Base-by-base conservation (phyloP, 495 filamentous ascomycete genomes). In the Venustampulla echinocandica region DNA sequence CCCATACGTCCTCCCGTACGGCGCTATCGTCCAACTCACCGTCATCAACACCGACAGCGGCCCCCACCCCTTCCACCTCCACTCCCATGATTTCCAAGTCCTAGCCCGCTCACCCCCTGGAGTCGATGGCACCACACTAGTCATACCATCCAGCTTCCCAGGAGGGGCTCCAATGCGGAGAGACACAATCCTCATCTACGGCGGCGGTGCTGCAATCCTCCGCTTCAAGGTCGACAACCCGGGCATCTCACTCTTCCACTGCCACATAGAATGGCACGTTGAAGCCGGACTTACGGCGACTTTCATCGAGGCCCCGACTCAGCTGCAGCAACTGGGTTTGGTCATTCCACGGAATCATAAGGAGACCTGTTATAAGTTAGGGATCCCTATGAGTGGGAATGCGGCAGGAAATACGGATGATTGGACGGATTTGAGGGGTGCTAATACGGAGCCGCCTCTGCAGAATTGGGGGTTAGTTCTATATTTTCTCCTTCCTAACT, bases 41-140 rank as follows among this genome's bases (percentile, higher is more conserved):
- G 53, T 95, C 23, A 90, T 90, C 70, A 95, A 92, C 61, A 55
- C 70, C n/a, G 84, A 92, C 57, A 56, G 63, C 0, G 82, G 82
- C 27, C 75, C 56, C 4, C 71, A 73, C 49, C 73, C 73, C 1
- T 74, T 72, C 54, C 73, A 76, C 47, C 55, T 76, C 2, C 55
- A 94, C 71, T 89, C 85, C 2, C 88, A 93, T 66, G 74, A 78
- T 46, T 92, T 90, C 69, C 87, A 92, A 55, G 64, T 87, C 11
- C 61, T 87, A 21, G 61, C 65, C 18, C 79, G 84, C 1, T 46
- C 46, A 11, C 14, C 9, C 15, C 33, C 33, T 14, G n/a, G 11
- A 4, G 6, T 15, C 13, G 38, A 27, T 15, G 23, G 9, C 15
- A 27, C n/a, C 25, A 10, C 28, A 4, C 53, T 61, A 35, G 72